Percentiles rank a stretch among this genome's conserved stretches.
Evolutionary conservation across 2,329 filamentous ascomycete species (phyloP).

Genomic region (Dothistroma pini): DNA sequence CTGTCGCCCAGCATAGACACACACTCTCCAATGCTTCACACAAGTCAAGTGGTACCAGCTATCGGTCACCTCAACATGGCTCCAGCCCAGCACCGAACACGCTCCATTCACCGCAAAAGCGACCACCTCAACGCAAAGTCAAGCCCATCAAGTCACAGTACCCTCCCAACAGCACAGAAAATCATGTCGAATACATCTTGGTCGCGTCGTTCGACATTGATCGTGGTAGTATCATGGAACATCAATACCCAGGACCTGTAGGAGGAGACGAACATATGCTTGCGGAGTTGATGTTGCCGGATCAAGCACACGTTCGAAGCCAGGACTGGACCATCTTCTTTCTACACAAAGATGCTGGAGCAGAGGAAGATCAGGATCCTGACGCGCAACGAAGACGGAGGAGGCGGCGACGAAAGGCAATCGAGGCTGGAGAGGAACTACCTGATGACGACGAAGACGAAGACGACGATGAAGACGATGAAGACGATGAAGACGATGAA

Average conservation of each 20-base stretch:
- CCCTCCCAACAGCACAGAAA: conserved; percentile 54
- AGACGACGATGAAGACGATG: conserved; percentile 49
- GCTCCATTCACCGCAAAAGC: conserved; percentile 12
- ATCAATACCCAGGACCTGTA: conserved; percentile 92
- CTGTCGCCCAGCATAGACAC: conserved; percentile 23
- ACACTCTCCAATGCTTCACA: conserved; percentile 38
- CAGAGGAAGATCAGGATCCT: conserved; percentile 70
- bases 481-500: conserved; percentile 46
- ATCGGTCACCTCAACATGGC: conserved; percentile 17
- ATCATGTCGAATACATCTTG: conserved; percentile 98
- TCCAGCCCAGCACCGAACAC: conserved; percentile 5
- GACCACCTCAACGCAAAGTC: conserved; percentile 6
- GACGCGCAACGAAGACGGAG: conserved; percentile 48
- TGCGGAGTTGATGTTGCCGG: conserved; percentile 95
- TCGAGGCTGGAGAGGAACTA: conserved; percentile 45
- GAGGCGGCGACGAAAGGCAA: conserved; percentile 33
- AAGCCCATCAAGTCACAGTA: conserved; percentile 47
- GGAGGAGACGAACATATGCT: conserved; percentile 98
- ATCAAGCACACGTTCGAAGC: conserved; percentile 89
- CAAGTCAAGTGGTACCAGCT: conserved; percentile 31
- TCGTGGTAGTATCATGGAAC: conserved; percentile 93
- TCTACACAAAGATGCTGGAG: conserved; percentile 87
- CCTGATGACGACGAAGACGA: conserved; percentile 50
- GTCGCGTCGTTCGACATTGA: conserved; percentile 98
- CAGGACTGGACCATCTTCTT: conserved; percentile 99